Base-by-base conservation (phyloP, 805 yeast genomes). In the Cyberlindnera subsufficiens region DNA sequence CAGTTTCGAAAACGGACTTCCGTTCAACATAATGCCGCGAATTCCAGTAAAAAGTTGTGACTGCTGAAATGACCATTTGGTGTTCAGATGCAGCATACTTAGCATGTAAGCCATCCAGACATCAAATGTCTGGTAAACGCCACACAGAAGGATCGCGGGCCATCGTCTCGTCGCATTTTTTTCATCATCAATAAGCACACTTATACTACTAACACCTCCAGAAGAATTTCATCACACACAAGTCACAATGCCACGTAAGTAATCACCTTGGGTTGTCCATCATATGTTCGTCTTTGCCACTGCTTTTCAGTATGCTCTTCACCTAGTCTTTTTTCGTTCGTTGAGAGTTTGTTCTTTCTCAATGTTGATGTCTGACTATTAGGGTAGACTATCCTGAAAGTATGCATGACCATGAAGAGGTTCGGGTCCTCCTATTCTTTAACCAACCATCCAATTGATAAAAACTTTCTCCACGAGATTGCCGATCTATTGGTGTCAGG, bases 371-470 rank as follows among this genome's bases (percentile, higher is more conserved):
- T 22, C 10, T 22, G 27, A 22, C 27, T 9, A 3, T 9, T 9
- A 9, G 27, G 27, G 27, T 22, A 6, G 13, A 22, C 10, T 11
- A 9, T 22, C 10, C 10, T 22, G 27, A 22, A 22, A 8, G 11
- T 9, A 22, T 9, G 27, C 27, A 37, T 19, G 17, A 19, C 34
- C 32, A 41, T 46, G 46, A 39, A 58, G 83, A 76, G 84, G 83
- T 74, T 80, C 86, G 85, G 86, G 86, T 72, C 86, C 86, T 80
- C 84, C 63, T 16, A 20, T 38, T 31, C 33, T 30, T 37, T 37
- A 13, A 4, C 30, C 39, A 36, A 36, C 32, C 39, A 29, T 36
- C 39, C 19, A n/a, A 29, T 16, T 32, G 22, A 13, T 32, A 29
- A 32, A 43, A 37, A 37, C 38, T 33, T 30, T 40, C 40, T 31